Percentiles rank a stretch among this genome's conserved stretches.
Evolutionary conservation across 176 grass and related monocot genomes (phyloP).

Genomic region (Neostapfia colusana): DNA sequence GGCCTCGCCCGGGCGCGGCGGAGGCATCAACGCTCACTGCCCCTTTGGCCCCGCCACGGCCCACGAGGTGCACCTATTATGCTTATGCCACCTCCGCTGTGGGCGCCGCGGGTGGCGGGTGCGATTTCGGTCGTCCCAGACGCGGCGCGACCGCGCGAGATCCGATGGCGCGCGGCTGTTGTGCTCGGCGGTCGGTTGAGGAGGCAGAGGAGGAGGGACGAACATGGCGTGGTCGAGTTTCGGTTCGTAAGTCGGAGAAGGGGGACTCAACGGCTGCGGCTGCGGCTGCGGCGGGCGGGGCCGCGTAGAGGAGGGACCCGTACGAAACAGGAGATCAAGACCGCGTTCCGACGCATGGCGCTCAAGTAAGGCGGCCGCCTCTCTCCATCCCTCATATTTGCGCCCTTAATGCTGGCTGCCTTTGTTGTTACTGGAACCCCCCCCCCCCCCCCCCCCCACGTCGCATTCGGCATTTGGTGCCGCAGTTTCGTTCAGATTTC

Average conservation of each 20-base stretch:
- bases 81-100: not conserved
- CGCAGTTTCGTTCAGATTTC: not conserved
- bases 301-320: conserved; percentile 72
- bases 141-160: conserved; percentile 38
- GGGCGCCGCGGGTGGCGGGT: not conserved
- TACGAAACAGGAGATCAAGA: conserved; percentile 99
- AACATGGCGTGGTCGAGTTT: conserved; percentile 75
- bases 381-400: conserved; percentile 28
- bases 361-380: conserved; percentile 67
- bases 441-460: too few species aligned
- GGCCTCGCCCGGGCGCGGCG: too few species aligned
- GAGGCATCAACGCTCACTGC: conserved; percentile 38
- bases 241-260: conserved; percentile 77
- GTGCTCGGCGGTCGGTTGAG: too few species aligned
- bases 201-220: not conserved
- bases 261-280: conserved; percentile 53
- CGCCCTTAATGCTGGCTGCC: not conserved
- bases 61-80: conserved; percentile 36
- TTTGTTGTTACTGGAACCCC: not conserved
- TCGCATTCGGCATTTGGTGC: not conserved
- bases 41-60: not conserved
- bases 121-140: not conserved
- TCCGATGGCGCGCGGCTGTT: too few species aligned
- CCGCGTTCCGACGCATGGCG: conserved; percentile 90
- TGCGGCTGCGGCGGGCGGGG: conserved; percentile 33